Conservation (phyloP, 1,284 basidiomycete genomes). For the Neotropicomus parvogracilis region DNA sequence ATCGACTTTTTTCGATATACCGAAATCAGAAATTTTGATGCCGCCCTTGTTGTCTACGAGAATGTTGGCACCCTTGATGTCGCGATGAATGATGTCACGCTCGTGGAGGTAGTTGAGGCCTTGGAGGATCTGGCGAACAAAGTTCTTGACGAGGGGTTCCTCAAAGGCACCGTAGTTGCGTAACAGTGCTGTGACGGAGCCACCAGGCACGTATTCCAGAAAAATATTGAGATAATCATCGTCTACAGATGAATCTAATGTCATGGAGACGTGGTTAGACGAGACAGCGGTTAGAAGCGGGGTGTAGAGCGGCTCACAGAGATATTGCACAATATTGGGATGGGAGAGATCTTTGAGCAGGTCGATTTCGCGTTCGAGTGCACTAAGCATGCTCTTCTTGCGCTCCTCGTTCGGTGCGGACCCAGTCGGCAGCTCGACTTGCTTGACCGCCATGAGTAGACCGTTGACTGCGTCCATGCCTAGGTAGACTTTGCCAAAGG, state of each 20-base stretch:
- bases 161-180: conserved; percentile 97
- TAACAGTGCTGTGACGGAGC: conserved; percentile 90
- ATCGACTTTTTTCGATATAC: conserved; percentile 96
- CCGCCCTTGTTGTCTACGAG: conserved; percentile 98
- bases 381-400: conserved; percentile 93
- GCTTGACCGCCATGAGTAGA: conserved; percentile 98
- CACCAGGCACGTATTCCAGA: conserved; percentile 97
- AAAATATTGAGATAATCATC: conserved; percentile 94
- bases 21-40: conserved; percentile 98
- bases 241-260: conserved; percentile 82
- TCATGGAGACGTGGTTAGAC: neutral
- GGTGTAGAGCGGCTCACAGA: conserved; percentile 57
- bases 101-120: conserved; percentile 93
- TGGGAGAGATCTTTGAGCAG: conserved; percentile 93
- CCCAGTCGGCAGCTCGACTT: conserved; percentile 91
- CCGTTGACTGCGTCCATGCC: conserved; percentile 96
- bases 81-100: conserved; percentile 94
- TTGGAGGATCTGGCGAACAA: conserved; percentile 89
- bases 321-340: conserved; percentile 97
- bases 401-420: conserved; percentile 88
- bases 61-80: conserved; percentile 98
- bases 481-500: conserved; percentile 93
- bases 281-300: neutral
- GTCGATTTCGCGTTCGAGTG: conserved; percentile 95
- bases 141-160: conserved; percentile 90